Base-by-base conservation (phyloP, 2,329 filamentous ascomycete species). In the Cladophialophora carrionii region DNA sequence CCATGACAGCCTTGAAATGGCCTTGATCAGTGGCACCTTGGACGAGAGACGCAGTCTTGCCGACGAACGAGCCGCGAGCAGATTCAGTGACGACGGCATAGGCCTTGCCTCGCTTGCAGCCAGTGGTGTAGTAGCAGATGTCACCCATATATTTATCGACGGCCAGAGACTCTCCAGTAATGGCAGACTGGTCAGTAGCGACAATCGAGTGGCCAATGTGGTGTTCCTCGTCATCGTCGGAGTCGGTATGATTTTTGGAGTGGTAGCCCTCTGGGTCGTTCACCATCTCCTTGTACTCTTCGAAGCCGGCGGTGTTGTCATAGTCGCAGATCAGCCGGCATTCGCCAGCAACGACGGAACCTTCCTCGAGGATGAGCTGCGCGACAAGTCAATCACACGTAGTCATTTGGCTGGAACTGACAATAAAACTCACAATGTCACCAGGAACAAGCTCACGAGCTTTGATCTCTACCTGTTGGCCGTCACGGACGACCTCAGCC, bases 1-100 rank as follows among this genome's bases (percentile, higher is more conserved):
- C 88, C 89, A 91, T 91, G 82, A 91, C 89, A 71, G 88, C 88
- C 82, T 92, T 91, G 85, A 90, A 90, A 79, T 90, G 88, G 80
- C 89, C 89, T 74, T 87, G 84, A 77, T 91, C 89, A 79, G 90
- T 83, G 71, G 89, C 89, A 71, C 88, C 89, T 80, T 90, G 86
- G 57, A 91, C 89, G 58, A 91, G 83, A 72, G 85, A 85, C 68
- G 89, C 89, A 72, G 89, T 91, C 77, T 86, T 87, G 80, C 89
- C 89, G 77, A 91, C 89, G 81, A 91, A 92, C 65, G 89, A 91
- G 79, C 85, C 84, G 75, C 84, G 86, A 62, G 89, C 89, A 68
- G 87, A 86, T 70, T 87, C 85, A 65, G 85, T 84, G 74, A 87
- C 84, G 68, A 92, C 83, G 73, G 83, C 87, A 77, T 88, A 91